Evolutionary conservation across 306 rosid species (phyloP), one percentile per base, ranked within the genome.

Genomic region (Vigna nakashimae): DNA sequence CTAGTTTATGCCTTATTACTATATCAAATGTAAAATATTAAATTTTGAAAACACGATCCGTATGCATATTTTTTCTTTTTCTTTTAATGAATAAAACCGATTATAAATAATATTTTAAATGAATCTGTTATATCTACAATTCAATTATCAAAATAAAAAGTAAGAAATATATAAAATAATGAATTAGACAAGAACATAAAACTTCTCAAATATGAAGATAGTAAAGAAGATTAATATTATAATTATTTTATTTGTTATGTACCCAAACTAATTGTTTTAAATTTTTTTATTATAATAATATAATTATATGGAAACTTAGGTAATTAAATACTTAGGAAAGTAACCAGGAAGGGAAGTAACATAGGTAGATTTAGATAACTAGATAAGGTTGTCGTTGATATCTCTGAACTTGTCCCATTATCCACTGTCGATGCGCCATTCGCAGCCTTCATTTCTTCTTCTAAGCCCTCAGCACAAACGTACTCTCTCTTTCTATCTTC

Each of bases 361-460:
- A 1, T 14, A 30, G 24, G 65, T 59, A 22, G 60, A 63, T 71
- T 76, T 45, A 82, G 83, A 83, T 83, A 83, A 78, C 77, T 58
- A 66, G 86, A 83, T 83, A 83, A 83, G 86, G 80, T 83, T 83
- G 83, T 67, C 67, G 1, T 2, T 67, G 86, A 83, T 78, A 83
- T 78, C 82, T 65, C 42, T 6, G 14, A 10, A 36, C 9, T 40
- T 78, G 86, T 66, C 76, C 76, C 76, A 56, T 22, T 78, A 36
- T 17, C 80, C 40, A 57, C 14, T 73, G 46, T 20, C 76, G 30
- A 7, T 66, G 62, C 6, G 80, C 68, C 86, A 82, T 9, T 56
- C 73, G 82, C 83, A 2, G 30, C 36, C n/a, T 66, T 13, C 80
- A 40, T 68, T 73, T 53, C 40, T 52, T 72, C n/a, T 69, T 62